These are phyloP conservation scores for Eucalyptus camaldulensis DNA, from an alignment of 345 rosid genomes.

Conservation along the genomic window DNA sequence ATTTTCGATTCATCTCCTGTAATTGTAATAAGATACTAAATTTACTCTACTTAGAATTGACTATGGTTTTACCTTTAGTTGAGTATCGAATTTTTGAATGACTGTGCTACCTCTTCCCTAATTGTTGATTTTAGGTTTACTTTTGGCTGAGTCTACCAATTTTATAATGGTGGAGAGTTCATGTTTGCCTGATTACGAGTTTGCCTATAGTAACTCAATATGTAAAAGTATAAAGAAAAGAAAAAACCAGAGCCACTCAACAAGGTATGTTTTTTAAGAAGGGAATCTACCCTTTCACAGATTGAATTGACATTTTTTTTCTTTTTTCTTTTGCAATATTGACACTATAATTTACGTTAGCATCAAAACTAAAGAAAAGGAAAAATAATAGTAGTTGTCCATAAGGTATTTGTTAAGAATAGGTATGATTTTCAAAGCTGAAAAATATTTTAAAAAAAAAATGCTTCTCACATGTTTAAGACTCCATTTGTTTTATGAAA, in stretches of 20 bases:
- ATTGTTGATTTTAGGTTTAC: not conserved
- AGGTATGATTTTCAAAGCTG: rapidly evolving
- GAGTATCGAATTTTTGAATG: not conserved
- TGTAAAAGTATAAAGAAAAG: not conserved
- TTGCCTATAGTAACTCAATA: not conserved
- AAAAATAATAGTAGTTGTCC: too few species aligned
- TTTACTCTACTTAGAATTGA: not conserved
- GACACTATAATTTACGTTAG: not conserved
- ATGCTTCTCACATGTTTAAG: not conserved
- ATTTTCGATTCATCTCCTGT: not conserved
- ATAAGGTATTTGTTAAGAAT: too few species aligned
- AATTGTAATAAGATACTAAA: not conserved
- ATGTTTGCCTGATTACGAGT: not conserved
- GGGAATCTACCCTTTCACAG: too few species aligned
- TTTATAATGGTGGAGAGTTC: not conserved
- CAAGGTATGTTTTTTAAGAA: too few species aligned
- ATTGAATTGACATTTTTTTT: too few species aligned
- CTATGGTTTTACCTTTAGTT: not conserved
- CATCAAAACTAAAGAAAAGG: not conserved
- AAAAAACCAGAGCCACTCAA: rapidly evolving
- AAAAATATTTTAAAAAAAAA: not conserved
- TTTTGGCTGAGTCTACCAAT: not conserved
- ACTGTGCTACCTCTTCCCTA: not conserved
- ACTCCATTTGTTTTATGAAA: not conserved
- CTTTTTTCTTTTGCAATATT: too few species aligned